Conservation (phyloP, 2,329 filamentous ascomycete genomes). For the Beauveria pseudobassiana region DNA sequence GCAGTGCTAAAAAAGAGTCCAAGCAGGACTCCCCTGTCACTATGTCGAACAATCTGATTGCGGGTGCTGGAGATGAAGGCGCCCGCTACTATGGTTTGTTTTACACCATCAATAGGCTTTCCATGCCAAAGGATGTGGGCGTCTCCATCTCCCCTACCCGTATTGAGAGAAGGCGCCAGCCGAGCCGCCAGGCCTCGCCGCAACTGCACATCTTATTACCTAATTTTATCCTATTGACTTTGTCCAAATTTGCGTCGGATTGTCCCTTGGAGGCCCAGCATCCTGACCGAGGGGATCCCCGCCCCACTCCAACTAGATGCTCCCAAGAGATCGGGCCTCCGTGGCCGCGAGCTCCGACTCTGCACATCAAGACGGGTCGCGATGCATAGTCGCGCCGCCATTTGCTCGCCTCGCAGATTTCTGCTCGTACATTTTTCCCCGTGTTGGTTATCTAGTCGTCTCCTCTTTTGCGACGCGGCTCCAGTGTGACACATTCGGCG, state of each 20-base stretch:
- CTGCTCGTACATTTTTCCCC: neutral
- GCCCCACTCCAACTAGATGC: neutral
- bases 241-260: neutral
- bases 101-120: no score
- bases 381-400: neutral
- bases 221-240: no score
- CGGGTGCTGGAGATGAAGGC: no score
- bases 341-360: neutral
- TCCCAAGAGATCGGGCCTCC: neutral
- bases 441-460: neutral
- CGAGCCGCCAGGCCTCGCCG: no score
- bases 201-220: no score
- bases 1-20: no score
- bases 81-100: no score
- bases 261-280: neutral
- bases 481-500: neutral
- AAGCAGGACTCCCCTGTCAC: no score
- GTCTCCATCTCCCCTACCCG: no score
- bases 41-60: no score
- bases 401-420: neutral
- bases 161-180: no score
- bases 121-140: no score
- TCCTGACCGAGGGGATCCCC: neutral
- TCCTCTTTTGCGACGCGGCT: neutral
- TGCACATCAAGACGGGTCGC: neutral